phyloP scores from a whole-genome alignment of 2,329 filamentous ascomycete genomes.

The Curvularia lunata region DNA sequence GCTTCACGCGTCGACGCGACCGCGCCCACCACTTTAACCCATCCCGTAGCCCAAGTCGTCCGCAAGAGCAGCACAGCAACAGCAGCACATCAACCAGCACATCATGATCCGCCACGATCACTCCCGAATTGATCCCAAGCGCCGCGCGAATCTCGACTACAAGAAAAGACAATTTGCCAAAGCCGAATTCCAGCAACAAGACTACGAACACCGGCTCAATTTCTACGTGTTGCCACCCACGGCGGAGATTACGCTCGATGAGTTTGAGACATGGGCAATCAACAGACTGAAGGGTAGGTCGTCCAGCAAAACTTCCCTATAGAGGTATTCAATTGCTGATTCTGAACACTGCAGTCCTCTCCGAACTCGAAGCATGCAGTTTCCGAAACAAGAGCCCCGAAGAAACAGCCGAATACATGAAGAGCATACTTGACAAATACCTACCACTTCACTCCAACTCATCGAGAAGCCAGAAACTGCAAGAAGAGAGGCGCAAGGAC shows the following conservation, averaged over 20 bases:
- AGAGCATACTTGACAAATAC: slow-evolving; percentile 84
- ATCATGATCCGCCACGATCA: slow-evolving; percentile 50
- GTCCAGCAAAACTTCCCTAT: background rate
- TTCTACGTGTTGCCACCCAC: slow-evolving; percentile 90
- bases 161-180: slow-evolving; percentile 87
- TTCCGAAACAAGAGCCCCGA: slow-evolving; percentile 88
- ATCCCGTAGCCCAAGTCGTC: slow-evolving; percentile 13
- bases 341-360: slow-evolving; percentile 65
- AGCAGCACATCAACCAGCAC: slow-evolving; percentile 10
- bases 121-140: slow-evolving; percentile 66
- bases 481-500: slow-evolving; percentile 84
- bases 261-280: slow-evolving; percentile 99
- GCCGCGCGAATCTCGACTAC: slow-evolving; percentile 76
- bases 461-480: slow-evolving; percentile 64
- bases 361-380: slow-evolving; percentile 89
- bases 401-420: slow-evolving; percentile 85
- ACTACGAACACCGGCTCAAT: slow-evolving; percentile 87
- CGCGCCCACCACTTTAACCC: slow-evolving; percentile 29
- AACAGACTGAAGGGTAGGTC: slow-evolving; percentile 73
- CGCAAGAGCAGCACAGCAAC: slow-evolving; percentile 8
- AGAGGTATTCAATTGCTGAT: slow-evolving; percentile 7
- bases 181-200: slow-evolving; percentile 74
- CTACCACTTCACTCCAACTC: slow-evolving; percentile 80
- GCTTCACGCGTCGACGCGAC: slow-evolving; percentile 27
- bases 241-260: slow-evolving; percentile 91